phyloP scores from a whole-genome alignment of 1,284 basidiomycete genomes.

The Cutaneotrichosporon spelunceum region DNA sequence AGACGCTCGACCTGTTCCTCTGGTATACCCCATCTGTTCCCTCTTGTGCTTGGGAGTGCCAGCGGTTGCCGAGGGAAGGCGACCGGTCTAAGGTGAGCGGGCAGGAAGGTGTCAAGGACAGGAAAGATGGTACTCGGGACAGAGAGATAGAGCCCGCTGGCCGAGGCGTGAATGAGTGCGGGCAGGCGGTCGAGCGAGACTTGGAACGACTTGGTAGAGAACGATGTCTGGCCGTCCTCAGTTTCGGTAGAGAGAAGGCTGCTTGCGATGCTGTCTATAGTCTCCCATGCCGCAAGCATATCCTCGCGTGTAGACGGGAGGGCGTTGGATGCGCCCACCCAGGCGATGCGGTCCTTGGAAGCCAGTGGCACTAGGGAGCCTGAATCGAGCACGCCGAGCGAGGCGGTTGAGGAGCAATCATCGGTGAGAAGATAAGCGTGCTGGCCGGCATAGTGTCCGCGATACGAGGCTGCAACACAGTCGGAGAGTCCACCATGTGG shows the following conservation, averaged over 20 bases:
- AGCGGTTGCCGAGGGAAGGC: conserved; percentile 29
- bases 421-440: conserved; percentile 19
- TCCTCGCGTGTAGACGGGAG: background rate
- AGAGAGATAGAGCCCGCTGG: conserved; percentile 35
- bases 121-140: conserved; percentile 35
- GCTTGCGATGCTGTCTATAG: background rate
- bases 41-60: conserved; percentile 8
- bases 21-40: conserved; percentile 29
- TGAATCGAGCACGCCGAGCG: conserved; percentile 7
- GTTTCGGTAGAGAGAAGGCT: background rate
- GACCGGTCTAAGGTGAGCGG: conserved; percentile 45
- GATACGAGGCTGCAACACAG: conserved; percentile 29
- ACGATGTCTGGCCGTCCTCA: background rate
- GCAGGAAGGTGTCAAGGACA: conserved; percentile 47
- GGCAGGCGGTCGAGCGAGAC: conserved; percentile 8
- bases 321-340: conserved; percentile 17
- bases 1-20: conserved; percentile 39
- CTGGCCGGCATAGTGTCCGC: conserved; percentile 33
- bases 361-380: conserved; percentile 27
- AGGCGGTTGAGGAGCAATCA: conserved; percentile 22
- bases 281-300: background rate
- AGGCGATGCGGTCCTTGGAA: conserved; percentile 10
- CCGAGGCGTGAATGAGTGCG: conserved; percentile 29
- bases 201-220: background rate
- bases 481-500: conserved; percentile 9